These are phyloP conservation scores for Candida ponderosae DNA, from an alignment of 805 yeast genomes.

Conservation along the genomic window DNA sequence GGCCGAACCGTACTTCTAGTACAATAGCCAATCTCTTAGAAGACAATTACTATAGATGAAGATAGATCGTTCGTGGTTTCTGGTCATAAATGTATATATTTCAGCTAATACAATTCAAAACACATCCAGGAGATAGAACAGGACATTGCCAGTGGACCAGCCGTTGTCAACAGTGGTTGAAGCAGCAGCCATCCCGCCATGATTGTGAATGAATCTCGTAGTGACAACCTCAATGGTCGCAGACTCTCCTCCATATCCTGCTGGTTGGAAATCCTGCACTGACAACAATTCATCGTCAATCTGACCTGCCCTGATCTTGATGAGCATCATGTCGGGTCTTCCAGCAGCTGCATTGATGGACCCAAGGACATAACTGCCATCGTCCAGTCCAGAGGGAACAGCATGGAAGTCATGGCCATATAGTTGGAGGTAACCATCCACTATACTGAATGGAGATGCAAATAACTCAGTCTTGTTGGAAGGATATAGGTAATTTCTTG, in stretches of 20 bases:
- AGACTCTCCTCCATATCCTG: neutral
- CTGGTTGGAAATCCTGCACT: neutral
- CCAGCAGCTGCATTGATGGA: constrained; percentile 4
- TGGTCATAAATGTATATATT: too few species aligned
- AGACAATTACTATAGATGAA: too few species aligned
- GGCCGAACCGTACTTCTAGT: too few species aligned
- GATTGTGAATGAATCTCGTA: neutral
- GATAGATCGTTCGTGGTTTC: neutral
- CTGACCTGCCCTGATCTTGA: neutral
- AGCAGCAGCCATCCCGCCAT: neutral
- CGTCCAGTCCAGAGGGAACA: constrained; percentile 1
- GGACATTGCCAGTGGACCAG: neutral
- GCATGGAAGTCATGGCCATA: constrained; percentile 4
- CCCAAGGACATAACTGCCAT: constrained; percentile 1
- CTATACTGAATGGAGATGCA: constrained; percentile 2
- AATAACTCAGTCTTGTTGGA: neutral
- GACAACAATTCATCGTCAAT: neutral
- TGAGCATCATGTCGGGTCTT: neutral
- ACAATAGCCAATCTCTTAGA: too few species aligned
- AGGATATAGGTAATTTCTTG: neutral
- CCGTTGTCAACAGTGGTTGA: too few species aligned
- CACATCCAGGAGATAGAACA: neutral
- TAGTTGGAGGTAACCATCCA: constrained; percentile 1
- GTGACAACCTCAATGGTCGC: neutral
- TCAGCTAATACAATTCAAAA: too few species aligned